Base-by-base conservation (phyloP, 768 basidiomycete genomes). In the Auricularia sp. region DNA sequence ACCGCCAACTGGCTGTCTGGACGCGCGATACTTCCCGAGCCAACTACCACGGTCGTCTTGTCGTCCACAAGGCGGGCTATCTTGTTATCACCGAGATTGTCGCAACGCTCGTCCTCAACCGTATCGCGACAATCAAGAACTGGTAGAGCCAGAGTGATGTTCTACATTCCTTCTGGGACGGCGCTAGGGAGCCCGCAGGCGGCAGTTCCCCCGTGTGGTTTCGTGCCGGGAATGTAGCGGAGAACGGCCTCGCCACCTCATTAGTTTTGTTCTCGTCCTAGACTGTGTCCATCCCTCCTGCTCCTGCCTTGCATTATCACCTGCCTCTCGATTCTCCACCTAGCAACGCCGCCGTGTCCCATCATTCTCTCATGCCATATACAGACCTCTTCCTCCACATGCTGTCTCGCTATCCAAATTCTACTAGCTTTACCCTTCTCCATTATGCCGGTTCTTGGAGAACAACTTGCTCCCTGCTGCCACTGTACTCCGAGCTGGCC, bases 51-150 rank as follows among this genome's bases (percentile, higher is more conserved):
- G 89, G 88, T 3, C 79, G 80, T 62, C 75, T 91, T 62, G 84
- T 81, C 18, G 77, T 92, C 71, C 82, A 77, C 68, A 77, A 81
- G 13, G 74, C 82, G 36, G 86, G 82, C 54, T 79, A 91, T 63
- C 74, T 80, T 29, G 72, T 89, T 66, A 80, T 89, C 65, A 92
- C 90, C 8, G 90, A 92, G 73, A 84, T 92, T 68, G 73, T 92
- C 69, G 87, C 90, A 10, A 89, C 88, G 3, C 81, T 92, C 64
- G 80, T 82, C 62, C 78, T 92, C 62, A 89, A 89, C 71, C 85
- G 87, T 37, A 88, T 91, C 80, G 82, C 87, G 34, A 79, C 80
- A 66, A 76, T 77, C 33, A 72, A 89, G 37, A 78, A 78, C 64
- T 91, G 89, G 89, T 72, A 69, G 71, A 42, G 24, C 39, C 13